Percentiles rank a stretch among this genome's conserved stretches.
These are phyloP conservation scores for Zopfochytrium polystomum DNA, from an alignment of 371 early-diverging fungal genomes.

Conservation along the genomic window DNA sequence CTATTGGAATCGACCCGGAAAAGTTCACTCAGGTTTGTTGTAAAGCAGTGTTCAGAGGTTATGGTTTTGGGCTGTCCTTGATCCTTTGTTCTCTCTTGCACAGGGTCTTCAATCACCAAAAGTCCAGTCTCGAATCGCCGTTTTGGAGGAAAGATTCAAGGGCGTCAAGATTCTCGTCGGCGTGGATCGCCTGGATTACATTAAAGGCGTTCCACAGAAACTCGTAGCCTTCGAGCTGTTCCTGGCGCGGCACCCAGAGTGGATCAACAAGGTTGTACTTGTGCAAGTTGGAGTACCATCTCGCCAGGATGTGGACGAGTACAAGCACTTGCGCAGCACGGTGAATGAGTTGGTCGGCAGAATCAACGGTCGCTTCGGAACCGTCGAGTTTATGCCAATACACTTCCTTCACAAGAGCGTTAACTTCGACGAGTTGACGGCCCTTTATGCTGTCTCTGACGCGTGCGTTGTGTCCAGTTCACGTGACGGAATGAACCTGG, in stretches of 20 bases:
- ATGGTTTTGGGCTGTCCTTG: not conserved
- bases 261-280: conserved; percentile 80
- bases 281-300: conserved; percentile 70
- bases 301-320: conserved; percentile 80
- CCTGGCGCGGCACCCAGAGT: conserved; percentile 81
- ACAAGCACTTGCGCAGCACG: conserved; percentile 78
- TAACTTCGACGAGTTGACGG: conserved; percentile 93
- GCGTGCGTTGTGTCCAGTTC: conserved; percentile 96
- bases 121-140: conserved; percentile 73
- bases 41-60: conserved; percentile 1
- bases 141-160: conserved; percentile 76
- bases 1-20: conserved; percentile 99
- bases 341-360: conserved; percentile 95
- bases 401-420: conserved; percentile 95
- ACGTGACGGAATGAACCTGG: conserved; percentile 99
- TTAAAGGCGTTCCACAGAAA: conserved; percentile 98
- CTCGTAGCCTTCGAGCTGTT: conserved; percentile 91
- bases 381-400: conserved; percentile 95
- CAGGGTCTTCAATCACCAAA: conserved; percentile 61
- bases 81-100: not conserved
- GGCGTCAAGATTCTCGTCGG: conserved; percentile 89
- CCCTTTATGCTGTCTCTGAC: conserved; percentile 95
- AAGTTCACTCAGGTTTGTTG: conserved; percentile 69
- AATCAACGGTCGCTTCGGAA: conserved; percentile 86
- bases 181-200: conserved; percentile 97